phyloP scores from a whole-genome alignment of 78 protist species.

The Emiliania huxleyi region DNA sequence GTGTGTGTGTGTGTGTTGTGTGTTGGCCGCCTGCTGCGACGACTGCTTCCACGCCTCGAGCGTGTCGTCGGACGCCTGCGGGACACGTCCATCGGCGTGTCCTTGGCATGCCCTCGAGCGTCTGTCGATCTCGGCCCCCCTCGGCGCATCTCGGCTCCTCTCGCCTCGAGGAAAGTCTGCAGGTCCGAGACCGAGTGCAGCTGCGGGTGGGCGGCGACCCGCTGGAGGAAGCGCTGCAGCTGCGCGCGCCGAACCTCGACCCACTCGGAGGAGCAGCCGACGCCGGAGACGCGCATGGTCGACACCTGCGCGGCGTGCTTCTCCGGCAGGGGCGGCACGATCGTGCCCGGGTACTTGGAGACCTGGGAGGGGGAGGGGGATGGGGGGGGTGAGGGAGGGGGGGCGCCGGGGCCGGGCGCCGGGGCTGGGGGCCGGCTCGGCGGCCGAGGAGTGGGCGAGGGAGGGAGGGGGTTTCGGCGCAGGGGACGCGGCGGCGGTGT shows the following conservation, averaged over 20 bases:
- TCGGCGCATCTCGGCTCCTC: too few relatives aligned
- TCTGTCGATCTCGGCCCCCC: too few relatives aligned
- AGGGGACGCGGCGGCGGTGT: too few relatives aligned
- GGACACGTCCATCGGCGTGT: too few relatives aligned
- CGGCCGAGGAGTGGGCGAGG: too few relatives aligned
- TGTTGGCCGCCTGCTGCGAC: background rate
- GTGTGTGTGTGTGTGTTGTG: too few relatives aligned
- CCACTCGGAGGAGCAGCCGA: background rate
- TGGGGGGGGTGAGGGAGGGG: too few relatives aligned
- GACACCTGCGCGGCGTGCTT: background rate
- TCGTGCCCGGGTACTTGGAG: conserved; percentile 45
- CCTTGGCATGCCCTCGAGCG: too few relatives aligned
- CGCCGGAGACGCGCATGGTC: background rate
- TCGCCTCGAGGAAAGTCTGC: conserved; percentile 20
- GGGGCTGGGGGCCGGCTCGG: too few relatives aligned
- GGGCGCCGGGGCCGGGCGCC: too few relatives aligned
- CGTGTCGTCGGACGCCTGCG: background rate
- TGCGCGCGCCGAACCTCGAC: conserved; percentile 23
- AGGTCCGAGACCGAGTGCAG: background rate
- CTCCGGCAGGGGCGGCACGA: conserved; percentile 53
- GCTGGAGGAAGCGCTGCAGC: conserved; percentile 22
- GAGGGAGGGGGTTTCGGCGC: too few relatives aligned
- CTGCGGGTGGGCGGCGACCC: conserved; percentile 23
- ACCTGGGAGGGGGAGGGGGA: too few relatives aligned
- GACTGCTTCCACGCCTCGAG: background rate